These are phyloP conservation scores for Gnaphalium uliginosum DNA, from an alignment of 129 eudicot species.

Conservation along the genomic window DNA sequence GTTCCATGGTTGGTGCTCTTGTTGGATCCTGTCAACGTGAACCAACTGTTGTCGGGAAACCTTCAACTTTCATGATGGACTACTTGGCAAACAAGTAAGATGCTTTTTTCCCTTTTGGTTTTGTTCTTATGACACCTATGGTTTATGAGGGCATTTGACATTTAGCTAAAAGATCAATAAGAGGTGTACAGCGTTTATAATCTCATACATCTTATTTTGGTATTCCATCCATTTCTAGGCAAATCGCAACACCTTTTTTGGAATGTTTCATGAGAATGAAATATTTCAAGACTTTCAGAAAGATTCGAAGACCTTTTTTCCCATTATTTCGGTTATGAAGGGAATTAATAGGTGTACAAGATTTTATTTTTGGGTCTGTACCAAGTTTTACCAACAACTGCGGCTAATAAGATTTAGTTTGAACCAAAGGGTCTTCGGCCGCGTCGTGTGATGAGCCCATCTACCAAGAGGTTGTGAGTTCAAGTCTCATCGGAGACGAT, in stretches of 20 bases:
- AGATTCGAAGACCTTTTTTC: neutral
- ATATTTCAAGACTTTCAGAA: neutral
- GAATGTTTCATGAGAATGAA: neutral
- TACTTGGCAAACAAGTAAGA: conserved; percentile 86
- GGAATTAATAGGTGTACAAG: neutral
- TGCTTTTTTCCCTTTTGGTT: neutral
- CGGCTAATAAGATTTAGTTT: neutral
- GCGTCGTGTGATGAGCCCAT: too few species aligned
- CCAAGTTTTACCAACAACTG: neutral
- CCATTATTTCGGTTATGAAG: neutral
- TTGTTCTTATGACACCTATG: conserved; percentile 1
- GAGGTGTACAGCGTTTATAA: too few species aligned
- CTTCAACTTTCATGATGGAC: conserved; percentile 99
- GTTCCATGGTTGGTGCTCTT: conserved; percentile 98
- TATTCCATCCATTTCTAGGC: too few species aligned
- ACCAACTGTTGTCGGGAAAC: conserved; percentile 95
- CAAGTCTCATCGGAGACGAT: neutral
- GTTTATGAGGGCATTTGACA: neutral
- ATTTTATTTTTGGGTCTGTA: neutral
- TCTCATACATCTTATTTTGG: neutral
- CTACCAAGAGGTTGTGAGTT: neutral
- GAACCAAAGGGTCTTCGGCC: neutral
- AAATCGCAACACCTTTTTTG: neutral
- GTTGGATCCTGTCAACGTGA: conserved; percentile 91
- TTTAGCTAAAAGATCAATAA: neutral